These are phyloP conservation scores for Exophiala aquamarina DNA, from an alignment of 2,329 filamentous ascomycete genomes.

Conservation along the genomic window DNA sequence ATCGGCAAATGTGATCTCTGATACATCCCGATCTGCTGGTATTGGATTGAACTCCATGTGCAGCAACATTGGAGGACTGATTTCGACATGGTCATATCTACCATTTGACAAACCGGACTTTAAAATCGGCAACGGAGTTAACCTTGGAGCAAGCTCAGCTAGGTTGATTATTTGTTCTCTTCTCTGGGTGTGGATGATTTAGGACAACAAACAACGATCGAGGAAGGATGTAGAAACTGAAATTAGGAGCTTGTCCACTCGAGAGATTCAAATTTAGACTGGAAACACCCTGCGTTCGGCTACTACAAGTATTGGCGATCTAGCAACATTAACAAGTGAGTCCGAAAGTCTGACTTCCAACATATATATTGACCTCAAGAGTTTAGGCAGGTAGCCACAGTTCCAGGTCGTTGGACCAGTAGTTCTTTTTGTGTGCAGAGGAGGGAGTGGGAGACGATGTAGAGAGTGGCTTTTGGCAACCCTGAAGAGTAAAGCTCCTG, in stretches of 20 bases:
- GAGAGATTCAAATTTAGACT: constrained; percentile 60
- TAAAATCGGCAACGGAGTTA: constrained; percentile 69
- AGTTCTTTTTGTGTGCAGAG: too few species aligned
- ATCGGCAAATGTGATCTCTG: constrained; percentile 68
- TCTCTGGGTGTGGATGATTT: neutral
- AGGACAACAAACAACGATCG: too few species aligned
- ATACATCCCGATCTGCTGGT: constrained; percentile 44
- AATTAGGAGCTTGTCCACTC: constrained; percentile 52
- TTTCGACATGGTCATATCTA: constrained; percentile 65
- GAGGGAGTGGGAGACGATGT: too few species aligned
- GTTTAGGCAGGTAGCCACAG: too few species aligned
- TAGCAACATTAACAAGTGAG: too few species aligned
- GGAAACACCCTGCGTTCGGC: constrained; percentile 67
- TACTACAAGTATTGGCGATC: too few species aligned
- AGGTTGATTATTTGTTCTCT: constrained; percentile 45
- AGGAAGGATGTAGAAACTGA: constrained; percentile 33
- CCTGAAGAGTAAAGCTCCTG: too few species aligned
- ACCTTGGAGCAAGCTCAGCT: constrained; percentile 58
- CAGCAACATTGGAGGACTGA: constrained; percentile 68
- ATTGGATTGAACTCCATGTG: constrained; percentile 69
- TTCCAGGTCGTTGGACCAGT: too few species aligned
- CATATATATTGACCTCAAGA: too few species aligned
- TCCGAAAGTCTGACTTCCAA: too few species aligned
- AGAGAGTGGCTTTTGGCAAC: too few species aligned
- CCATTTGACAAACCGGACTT: constrained; percentile 64